Percentiles rank a stretch among this genome's conserved stretches.
Evolutionary conservation across 106 monocot genomes (phyloP).

Genomic region (Dendrobium huoshanense): DNA sequence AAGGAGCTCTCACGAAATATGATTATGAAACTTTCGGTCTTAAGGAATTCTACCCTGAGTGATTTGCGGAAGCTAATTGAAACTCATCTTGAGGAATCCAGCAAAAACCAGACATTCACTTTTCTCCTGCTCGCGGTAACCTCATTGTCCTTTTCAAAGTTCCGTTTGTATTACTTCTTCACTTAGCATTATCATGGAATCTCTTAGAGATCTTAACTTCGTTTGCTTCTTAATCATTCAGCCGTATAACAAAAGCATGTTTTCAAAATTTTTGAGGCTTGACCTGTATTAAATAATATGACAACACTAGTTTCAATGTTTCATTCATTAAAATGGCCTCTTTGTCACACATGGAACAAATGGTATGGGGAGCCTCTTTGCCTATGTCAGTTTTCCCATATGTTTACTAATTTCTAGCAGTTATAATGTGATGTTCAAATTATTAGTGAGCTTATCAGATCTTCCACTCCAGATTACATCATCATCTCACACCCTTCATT

Average conservation of each 20-base stretch:
- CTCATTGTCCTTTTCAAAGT: neutral
- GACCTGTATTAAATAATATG: too few relatives aligned
- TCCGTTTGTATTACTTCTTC: neutral
- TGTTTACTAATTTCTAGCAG: too few relatives aligned
- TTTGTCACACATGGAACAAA: too few relatives aligned
- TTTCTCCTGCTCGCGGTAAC: constrained; percentile 74
- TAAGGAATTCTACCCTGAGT: constrained; percentile 38
- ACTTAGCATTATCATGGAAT: neutral
- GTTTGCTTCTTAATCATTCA: neutral
- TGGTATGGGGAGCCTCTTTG: too few relatives aligned
- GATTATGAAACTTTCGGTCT: constrained; percentile 45
- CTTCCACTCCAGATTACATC: too few relatives aligned
- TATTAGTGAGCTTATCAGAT: too few relatives aligned
- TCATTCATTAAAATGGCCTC: too few relatives aligned
- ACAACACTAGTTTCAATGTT: too few relatives aligned
- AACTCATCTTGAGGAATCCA: constrained; percentile 38
- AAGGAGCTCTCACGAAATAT: constrained; percentile 52
- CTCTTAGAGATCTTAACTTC: neutral
- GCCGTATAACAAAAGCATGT: neutral
- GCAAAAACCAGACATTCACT: constrained; percentile 48
- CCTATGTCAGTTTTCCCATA: too few relatives aligned
- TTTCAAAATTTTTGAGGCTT: too few relatives aligned
- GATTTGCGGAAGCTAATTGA: constrained; percentile 68
- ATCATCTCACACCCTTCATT: too few relatives aligned
- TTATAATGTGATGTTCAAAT: too few relatives aligned